Evolutionary conservation across 2,329 filamentous ascomycete genomes (phyloP).

Genomic region (Xylariaceae sp.): DNA sequence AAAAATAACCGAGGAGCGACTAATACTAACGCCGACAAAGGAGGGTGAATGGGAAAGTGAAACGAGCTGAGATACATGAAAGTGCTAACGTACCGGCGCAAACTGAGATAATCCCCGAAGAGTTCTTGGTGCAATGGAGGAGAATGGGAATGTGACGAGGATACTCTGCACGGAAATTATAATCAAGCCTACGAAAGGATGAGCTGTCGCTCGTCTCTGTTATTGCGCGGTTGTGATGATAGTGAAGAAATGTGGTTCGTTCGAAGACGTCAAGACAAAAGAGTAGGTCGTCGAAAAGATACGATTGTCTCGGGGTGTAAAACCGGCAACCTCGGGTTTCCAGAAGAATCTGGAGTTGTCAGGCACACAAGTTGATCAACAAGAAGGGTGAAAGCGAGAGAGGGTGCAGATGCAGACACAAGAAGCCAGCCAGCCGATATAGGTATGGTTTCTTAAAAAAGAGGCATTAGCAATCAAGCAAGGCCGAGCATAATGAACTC

Average conservation of each 20-base stretch:
- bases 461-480: slow-evolving; percentile 23
- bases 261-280: too few relatives aligned
- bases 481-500: slow-evolving; percentile 10
- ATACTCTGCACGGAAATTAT: background rate
- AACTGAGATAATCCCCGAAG: too few relatives aligned
- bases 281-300: slow-evolving; percentile 17
- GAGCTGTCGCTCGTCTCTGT: background rate
- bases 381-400: background rate
- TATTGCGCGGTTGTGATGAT: background rate
- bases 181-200: background rate
- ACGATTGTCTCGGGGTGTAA: slow-evolving; percentile 3
- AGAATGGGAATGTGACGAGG: background rate
- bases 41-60: too few relatives aligned
- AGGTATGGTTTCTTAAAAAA: background rate
- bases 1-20: background rate
- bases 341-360: slow-evolving; percentile 32
- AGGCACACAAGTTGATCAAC: background rate
- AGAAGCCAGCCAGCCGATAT: slow-evolving; percentile 1
- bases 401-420: background rate
- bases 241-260: background rate
- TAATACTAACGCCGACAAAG: background rate
- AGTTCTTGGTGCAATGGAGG: background rate
- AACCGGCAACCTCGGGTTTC: slow-evolving; percentile 29
- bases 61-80: too few relatives aligned
- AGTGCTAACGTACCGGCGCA: too few relatives aligned